A percentile compares a stretch with the other conserved stretches of the same genome.
These are phyloP conservation scores for Rhododendron griersonianum DNA, from an alignment of 148 eudicot species.

Conservation along the genomic window DNA sequence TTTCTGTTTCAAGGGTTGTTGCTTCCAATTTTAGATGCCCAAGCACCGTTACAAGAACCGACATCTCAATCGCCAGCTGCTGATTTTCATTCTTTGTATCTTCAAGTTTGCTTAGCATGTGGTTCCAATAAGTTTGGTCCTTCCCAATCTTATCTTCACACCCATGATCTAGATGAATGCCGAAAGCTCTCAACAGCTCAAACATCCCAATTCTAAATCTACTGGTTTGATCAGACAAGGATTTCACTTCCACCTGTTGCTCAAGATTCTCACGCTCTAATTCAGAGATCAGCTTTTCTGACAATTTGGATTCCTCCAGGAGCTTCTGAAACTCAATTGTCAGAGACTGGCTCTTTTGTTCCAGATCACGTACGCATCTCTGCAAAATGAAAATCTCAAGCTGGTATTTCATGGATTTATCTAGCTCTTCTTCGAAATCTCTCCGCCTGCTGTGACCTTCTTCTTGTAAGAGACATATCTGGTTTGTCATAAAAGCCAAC, in stretches of 20 bases:
- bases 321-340: slow-evolving; percentile 53
- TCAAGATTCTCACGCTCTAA: slow-evolving; percentile 50
- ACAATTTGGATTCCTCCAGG: slow-evolving; percentile 52
- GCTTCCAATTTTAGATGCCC: slow-evolving; percentile 53
- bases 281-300: slow-evolving; percentile 54
- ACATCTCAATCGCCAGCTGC: slow-evolving; percentile 48
- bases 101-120: slow-evolving; percentile 44
- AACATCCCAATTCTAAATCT: slow-evolving; percentile 50
- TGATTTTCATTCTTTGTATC: slow-evolving; percentile 55
- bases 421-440: slow-evolving; percentile 64
- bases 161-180: slow-evolving; percentile 30
- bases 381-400: slow-evolving; percentile 67
- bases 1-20: slow-evolving; percentile 36
- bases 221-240: slow-evolving; percentile 47
- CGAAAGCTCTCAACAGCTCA: slow-evolving; percentile 51
- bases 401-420: slow-evolving; percentile 57
- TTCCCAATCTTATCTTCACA: slow-evolving; percentile 31
- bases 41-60: slow-evolving; percentile 56
- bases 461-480: slow-evolving; percentile 45
- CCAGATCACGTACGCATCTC: slow-evolving; percentile 54
- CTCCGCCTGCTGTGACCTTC: slow-evolving; percentile 38
- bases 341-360: slow-evolving; percentile 47
- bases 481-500: slow-evolving; percentile 44
- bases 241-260: slow-evolving; percentile 49
- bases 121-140: slow-evolving; percentile 42